Evolutionary conservation across 495 filamentous ascomycete species (phyloP).

Genomic region (Cairneyella variabilis): DNA sequence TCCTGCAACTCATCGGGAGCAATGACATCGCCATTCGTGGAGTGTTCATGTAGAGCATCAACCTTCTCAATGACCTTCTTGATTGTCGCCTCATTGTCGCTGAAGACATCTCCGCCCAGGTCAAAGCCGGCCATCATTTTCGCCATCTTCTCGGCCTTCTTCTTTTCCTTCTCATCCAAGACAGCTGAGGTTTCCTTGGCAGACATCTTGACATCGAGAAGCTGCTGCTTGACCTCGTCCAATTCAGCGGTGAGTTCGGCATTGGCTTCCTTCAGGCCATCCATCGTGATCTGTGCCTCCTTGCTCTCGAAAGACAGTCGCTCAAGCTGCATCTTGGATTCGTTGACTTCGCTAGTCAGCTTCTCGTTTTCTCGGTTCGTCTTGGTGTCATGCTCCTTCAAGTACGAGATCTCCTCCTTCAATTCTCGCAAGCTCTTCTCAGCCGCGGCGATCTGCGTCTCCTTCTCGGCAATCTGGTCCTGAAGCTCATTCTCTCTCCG

Average conservation of each 20-base stretch:
- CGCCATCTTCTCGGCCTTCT: conserved; percentile 98
- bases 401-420: conserved; percentile 72
- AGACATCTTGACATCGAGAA: conserved; percentile 91
- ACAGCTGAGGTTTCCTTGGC: conserved; percentile 87
- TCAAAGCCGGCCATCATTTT: conserved; percentile 99
- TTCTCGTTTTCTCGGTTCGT: conserved; percentile 84
- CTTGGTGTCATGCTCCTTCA: conserved; percentile 79
- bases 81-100: conserved; percentile 82
- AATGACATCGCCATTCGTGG: conserved; percentile 70
- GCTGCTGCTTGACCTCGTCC: conserved; percentile 94
- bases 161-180: conserved; percentile 94
- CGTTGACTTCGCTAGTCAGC: conserved; percentile 77
- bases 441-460: conserved; percentile 70
- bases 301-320: conserved; percentile 93
- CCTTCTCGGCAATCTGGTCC: conserved; percentile 91
- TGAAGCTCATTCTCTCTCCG: conserved; percentile 94
- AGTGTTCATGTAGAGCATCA: conserved; percentile 72
- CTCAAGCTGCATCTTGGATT: conserved; percentile 92
- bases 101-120: conserved; percentile 83
- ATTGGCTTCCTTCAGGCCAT: conserved; percentile 93
- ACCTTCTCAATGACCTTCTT: conserved; percentile 76
- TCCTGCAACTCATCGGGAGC: conserved; percentile 76
- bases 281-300: conserved; percentile 96
- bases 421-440: conserved; percentile 76
- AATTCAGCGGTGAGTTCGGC: conserved; percentile 84